Evolutionary conservation across 2,329 filamentous ascomycete genomes (phyloP).

Genomic region (Paramyrothecium roridum): DNA sequence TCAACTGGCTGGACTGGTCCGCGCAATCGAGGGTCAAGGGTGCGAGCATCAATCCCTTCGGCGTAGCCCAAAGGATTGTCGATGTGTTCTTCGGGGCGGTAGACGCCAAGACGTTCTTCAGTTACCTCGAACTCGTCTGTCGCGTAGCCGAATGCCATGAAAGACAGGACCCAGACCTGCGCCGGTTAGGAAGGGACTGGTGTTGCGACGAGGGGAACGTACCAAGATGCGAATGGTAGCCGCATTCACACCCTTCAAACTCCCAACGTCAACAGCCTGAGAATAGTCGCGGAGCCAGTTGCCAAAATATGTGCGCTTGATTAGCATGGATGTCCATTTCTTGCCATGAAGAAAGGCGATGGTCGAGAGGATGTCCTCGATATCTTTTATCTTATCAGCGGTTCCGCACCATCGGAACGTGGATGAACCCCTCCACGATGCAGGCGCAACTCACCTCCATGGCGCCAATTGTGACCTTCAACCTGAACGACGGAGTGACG

Average conservation of each 20-base stretch:
- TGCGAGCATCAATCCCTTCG: conserved; percentile 79
- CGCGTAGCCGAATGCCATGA: conserved; percentile 80
- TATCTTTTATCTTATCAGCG: conserved; percentile 44
- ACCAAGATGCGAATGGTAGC: conserved; percentile 74
- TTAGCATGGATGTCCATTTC: conserved; percentile 79
- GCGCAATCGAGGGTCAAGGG: conserved; percentile 77
- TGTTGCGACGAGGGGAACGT: conserved; percentile 9
- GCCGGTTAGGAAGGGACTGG: conserved; percentile 6
- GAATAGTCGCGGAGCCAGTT: conserved; percentile 85
- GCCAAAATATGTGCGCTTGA: conserved; percentile 78
- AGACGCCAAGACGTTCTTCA: conserved; percentile 73
- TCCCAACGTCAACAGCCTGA: conserved; percentile 78
- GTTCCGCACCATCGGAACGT: not conserved
- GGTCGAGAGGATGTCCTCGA: conserved; percentile 78
- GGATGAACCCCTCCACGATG: not conserved
- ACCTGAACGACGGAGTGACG: conserved; percentile 39
- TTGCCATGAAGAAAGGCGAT: conserved; percentile 75
- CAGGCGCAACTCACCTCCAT: conserved; percentile 49
- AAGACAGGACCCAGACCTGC: conserved; percentile 74
- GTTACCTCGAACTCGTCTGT: conserved; percentile 84
- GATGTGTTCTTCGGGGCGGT: conserved; percentile 72
- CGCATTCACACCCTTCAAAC: conserved; percentile 73
- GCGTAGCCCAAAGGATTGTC: conserved; percentile 84
- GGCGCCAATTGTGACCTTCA: conserved; percentile 67
- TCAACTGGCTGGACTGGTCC: conserved; percentile 71